Evolutionary conservation across 768 basidiomycete species (phyloP).

Genomic region (Lactarius tabidus): DNA sequence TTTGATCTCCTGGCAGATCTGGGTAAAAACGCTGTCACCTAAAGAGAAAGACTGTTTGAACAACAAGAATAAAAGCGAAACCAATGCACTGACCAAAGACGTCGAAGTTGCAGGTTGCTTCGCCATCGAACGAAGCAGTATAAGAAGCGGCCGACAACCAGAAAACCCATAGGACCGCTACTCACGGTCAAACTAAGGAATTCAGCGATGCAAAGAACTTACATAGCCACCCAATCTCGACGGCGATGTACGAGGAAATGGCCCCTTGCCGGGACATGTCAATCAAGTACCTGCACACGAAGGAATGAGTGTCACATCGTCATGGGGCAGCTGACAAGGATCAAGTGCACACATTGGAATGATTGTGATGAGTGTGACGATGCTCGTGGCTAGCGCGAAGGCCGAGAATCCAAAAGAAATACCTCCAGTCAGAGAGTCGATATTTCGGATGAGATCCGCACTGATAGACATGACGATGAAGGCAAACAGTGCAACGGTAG

Average conservation of each 20-base stretch:
- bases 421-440: background rate
- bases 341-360: constrained; percentile 29
- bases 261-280: constrained; percentile 37
- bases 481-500: constrained; percentile 28
- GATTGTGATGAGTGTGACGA: constrained; percentile 32
- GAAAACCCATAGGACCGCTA: constrained; percentile 36
- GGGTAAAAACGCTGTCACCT: background rate
- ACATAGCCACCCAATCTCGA: constrained; percentile 40
- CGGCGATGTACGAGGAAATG: constrained; percentile 37
- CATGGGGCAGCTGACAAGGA: background rate
- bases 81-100: background rate
- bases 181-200: background rate
- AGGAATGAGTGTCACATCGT: background rate
- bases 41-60: background rate
- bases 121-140: constrained; percentile 24
- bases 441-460: constrained; percentile 30
- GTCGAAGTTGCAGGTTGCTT: constrained; percentile 18
- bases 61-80: background rate
- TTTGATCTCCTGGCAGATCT: constrained; percentile 32
- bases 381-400: constrained; percentile 32
- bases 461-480: constrained; percentile 33
- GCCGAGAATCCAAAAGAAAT: constrained; percentile 29
- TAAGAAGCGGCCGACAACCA: constrained; percentile 39
- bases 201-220: constrained; percentile 19
- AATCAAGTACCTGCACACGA: constrained; percentile 33